phyloP scores from a whole-genome alignment of 176 grass and related monocot genomes.

The Eleusine indica region DNA sequence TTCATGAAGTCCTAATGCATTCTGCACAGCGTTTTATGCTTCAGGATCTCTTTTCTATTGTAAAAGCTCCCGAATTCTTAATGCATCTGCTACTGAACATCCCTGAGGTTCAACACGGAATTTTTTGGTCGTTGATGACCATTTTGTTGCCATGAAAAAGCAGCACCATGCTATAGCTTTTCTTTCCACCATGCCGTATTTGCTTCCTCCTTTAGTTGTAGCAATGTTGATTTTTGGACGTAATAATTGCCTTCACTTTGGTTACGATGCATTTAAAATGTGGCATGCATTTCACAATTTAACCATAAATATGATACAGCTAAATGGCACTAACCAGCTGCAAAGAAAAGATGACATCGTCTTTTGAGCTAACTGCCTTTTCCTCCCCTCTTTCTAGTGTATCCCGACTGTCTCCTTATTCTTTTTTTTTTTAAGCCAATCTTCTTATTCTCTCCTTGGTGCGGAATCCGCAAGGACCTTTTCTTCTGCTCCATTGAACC shows the following conservation, averaged over 20 bases:
- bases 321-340: constrained; percentile 32
- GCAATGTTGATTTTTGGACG: background rate
- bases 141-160: constrained; percentile 4
- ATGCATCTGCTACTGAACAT: background rate
- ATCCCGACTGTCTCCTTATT: constrained; percentile 10
- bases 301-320: constrained; percentile 25
- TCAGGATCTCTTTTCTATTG: background rate
- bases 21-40: background rate
- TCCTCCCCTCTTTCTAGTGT: background rate
- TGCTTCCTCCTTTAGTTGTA: background rate
- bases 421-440: too few relatives aligned
- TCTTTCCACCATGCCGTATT: background rate
- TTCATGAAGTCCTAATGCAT: background rate
- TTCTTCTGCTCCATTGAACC: too few relatives aligned
- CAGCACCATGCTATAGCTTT: background rate
- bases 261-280: constrained; percentile 11
- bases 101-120: background rate
- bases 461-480: background rate
- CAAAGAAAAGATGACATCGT: constrained; percentile 1
- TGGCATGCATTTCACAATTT: constrained; percentile 8
- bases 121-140: background rate
- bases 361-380: constrained; percentile 17
- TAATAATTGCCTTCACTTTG: background rate
- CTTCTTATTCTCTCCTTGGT: background rate
- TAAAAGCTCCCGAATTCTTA: background rate